These are phyloP conservation scores for Blastocystis sp. DNA, from an alignment of 352 stramenopile genomes.

Conservation along the genomic window DNA sequence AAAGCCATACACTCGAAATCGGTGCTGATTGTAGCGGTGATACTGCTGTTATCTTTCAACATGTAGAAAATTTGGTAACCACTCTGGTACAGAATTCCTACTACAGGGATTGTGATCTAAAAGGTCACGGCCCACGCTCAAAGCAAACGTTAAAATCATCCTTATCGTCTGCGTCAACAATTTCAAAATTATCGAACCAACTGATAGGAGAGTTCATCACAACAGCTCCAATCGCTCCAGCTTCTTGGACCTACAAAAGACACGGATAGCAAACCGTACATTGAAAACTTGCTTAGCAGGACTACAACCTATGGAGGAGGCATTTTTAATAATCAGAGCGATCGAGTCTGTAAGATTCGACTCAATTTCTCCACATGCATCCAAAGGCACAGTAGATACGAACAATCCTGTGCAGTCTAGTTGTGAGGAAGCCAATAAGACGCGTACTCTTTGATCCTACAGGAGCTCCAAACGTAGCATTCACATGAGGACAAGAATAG, in stretches of 20 bases:
- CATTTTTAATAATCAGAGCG: background rate
- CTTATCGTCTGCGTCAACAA: background rate
- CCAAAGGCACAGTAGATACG: background rate
- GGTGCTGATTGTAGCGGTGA: background rate
- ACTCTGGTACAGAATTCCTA: background rate
- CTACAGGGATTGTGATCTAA: slow-evolving; percentile 33
- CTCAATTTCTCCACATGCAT: background rate
- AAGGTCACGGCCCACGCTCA: too few relatives aligned
- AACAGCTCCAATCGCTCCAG: background rate
- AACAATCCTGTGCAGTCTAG: background rate
- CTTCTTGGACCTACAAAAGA: background rate
- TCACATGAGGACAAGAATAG: slow-evolving; percentile 4
- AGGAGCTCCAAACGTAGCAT: background rate
- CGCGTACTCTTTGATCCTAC: background rate
- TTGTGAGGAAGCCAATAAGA: background rate
- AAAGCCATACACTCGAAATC: background rate
- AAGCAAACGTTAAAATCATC: background rate
- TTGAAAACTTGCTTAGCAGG: slow-evolving; percentile 2
- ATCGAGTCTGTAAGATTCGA: background rate
- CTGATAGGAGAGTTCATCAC: slow-evolving; percentile 1
- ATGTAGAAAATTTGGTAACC: background rate
- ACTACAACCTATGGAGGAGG: background rate
- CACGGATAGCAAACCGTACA: background rate
- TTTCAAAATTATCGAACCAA: background rate
- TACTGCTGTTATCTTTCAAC: background rate